Percentiles rank a stretch among this genome's conserved stretches.
phyloP scores from a whole-genome alignment of 2,329 filamentous ascomycete genomes.

The Colletotrichum lini region DNA sequence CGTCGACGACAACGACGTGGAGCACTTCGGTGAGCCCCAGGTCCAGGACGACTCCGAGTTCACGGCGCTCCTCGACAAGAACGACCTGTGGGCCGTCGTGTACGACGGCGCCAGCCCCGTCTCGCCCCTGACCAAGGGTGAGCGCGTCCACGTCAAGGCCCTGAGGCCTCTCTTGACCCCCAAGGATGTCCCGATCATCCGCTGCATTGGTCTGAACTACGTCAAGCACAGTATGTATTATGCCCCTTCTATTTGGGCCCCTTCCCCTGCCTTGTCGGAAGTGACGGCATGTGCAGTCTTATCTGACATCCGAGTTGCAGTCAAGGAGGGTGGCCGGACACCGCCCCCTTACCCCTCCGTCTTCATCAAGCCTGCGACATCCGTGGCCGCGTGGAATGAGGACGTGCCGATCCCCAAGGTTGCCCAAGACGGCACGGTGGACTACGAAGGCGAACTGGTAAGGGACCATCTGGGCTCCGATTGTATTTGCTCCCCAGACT shows the following conservation, averaged over 20 bases:
- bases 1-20: constrained; percentile 50
- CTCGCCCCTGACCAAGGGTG: constrained; percentile 45
- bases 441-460: constrained; percentile 66
- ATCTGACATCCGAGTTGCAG: constrained; percentile 48
- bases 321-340: constrained; percentile 66
- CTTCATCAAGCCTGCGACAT: constrained; percentile 66
- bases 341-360: constrained; percentile 64
- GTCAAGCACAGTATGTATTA: constrained; percentile 52
- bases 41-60: constrained; percentile 49
- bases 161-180: constrained; percentile 50
- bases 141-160: constrained; percentile 51
- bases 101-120: constrained; percentile 50
- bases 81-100: constrained; percentile 50
- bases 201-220: constrained; percentile 56
- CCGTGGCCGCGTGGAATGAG: constrained; percentile 53
- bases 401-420: constrained; percentile 62
- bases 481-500: no score
- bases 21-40: constrained; percentile 53
- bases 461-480: background rate
- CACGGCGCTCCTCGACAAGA: constrained; percentile 43
- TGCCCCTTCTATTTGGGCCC: no score
- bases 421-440: constrained; percentile 60
- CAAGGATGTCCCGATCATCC: constrained; percentile 53
- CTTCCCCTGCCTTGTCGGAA: background rate
- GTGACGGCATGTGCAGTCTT: background rate